Percentiles rank a stretch among this genome's conserved stretches.
Evolutionary conservation across 768 basidiomycete genomes (phyloP).

Genomic region (Auriscalpium vulgare): DNA sequence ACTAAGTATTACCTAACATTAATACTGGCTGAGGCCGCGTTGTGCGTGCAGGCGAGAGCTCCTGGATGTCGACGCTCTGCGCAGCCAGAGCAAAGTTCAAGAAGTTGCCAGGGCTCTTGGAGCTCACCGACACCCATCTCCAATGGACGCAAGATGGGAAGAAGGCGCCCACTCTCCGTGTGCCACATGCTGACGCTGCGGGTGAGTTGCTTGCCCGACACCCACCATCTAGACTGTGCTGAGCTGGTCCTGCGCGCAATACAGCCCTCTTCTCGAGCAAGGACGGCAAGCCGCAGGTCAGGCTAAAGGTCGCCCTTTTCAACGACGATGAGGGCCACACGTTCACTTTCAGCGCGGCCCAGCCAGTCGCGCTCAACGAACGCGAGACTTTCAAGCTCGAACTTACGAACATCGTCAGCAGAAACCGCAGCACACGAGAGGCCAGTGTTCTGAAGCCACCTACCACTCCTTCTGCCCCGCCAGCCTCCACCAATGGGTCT

Average conservation of each 20-base stretch:
- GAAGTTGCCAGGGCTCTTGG: slow-evolving; percentile 66
- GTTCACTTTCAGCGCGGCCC: slow-evolving; percentile 72
- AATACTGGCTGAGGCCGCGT: neutral
- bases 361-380: slow-evolving; percentile 54
- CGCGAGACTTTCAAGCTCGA: slow-evolving; percentile 80
- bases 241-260: neutral
- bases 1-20: neutral
- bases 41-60: neutral
- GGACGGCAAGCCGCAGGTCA: slow-evolving; percentile 71
- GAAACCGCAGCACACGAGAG: slow-evolving; percentile 41
- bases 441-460: slow-evolving; percentile 12
- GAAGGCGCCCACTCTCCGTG: slow-evolving; percentile 52
- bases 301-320: slow-evolving; percentile 64
- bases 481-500: slow-evolving; percentile 9
- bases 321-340: slow-evolving; percentile 70
- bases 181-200: slow-evolving; percentile 50
- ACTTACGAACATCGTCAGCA: slow-evolving; percentile 67
- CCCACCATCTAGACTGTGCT: slow-evolving; percentile 5
- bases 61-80: slow-evolving; percentile 18
- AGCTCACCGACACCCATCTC: slow-evolving; percentile 64
- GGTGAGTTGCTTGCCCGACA: slow-evolving; percentile 32
- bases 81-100: slow-evolving; percentile 78
- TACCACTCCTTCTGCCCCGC: slow-evolving; percentile 18
- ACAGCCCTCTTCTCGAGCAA: slow-evolving; percentile 82
- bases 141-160: slow-evolving; percentile 78